Evolutionary conservation across 148 eudicot genomes (phyloP).

Genomic region (Suaeda aralocaspica): DNA sequence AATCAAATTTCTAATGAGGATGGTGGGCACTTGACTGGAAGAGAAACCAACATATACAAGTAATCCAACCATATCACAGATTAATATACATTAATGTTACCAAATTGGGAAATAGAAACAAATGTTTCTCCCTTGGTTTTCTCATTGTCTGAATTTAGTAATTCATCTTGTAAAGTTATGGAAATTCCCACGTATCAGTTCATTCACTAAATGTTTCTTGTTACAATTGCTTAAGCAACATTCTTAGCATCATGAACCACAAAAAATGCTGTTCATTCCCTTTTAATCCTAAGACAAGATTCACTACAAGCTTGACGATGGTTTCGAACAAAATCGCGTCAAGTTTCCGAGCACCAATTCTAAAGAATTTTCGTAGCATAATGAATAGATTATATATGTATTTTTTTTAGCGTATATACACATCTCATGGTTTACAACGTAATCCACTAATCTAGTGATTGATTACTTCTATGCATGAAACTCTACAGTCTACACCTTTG

Average conservation of each 20-base stretch:
- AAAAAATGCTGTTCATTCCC: background rate
- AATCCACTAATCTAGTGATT: conserved; percentile 4
- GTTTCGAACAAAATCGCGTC: background rate
- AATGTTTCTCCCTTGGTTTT: too few relatives aligned
- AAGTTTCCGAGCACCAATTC: conserved; percentile 16
- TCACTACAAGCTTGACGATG: conserved; percentile 1
- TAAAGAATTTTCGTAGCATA: conserved; percentile 22
- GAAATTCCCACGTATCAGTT: background rate
- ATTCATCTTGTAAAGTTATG: background rate
- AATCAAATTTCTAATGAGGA: too few relatives aligned
- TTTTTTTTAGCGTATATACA: conserved; percentile 20
- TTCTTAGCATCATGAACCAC: background rate
- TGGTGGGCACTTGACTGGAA: too few relatives aligned
- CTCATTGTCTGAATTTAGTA: background rate
- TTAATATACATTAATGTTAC: background rate
- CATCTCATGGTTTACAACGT: conserved; percentile 20
- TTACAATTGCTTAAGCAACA: background rate
- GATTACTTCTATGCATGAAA: background rate
- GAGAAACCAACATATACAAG: too few relatives aligned
- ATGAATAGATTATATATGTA: conserved; percentile 21
- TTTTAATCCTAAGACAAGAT: conserved; percentile 8
- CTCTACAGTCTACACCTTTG: conserved; percentile 43
- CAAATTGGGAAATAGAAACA: background rate
- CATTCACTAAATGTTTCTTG: background rate
- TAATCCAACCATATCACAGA: background rate